Evolutionary conservation across 176 grass and related monocot genomes (phyloP), one percentile per base, ranked within the genome.

Genomic region (Echinochloa phyllopogon): DNA sequence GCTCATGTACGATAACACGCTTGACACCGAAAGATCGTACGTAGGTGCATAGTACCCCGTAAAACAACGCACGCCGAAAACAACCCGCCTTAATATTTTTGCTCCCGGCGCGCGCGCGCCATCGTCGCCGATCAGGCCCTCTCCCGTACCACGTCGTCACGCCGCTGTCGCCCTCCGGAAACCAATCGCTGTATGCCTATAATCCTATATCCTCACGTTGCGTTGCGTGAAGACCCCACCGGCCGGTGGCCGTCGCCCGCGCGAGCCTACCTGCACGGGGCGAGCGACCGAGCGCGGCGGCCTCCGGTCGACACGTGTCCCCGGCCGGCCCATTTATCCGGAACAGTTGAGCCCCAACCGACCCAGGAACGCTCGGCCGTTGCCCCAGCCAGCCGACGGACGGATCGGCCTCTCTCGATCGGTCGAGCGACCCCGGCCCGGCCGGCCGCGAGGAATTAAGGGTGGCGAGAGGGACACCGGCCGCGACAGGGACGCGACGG

Each of bases 231-330:
- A 20, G 18, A 16, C 6, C 40, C 21, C 20, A 4, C 16, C 37
- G 27, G 36, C 42, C 66, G 66, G 39, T 5, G 38, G 2, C 17
- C 10, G 52, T 18, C 5, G 4, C 52, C 52, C 6, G 52, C 6
- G 52, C n/a, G 60, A 1, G 12, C 58, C 10, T 49, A 11, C 4
- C 15, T 6, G 15, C 20, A 4, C n/a, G 8, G 8, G n/a, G 29
- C n/a, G 60, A 1, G 12, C 58, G 47, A 13, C 10, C 10, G 47
- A 49, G 21, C 9, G n/a, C 50, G 0, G 21, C 23, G 33, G 9
- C 6, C 27, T 16, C 23, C 39, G 70, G 16, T 77, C 53, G 82
- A 84, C 75, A 89, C 68, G n/a, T 80, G 81, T 73, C 50, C 72
- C 21, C 18, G n/a, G 20, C 18, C 4, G 67, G 12, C 53, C 37